Evolutionary conservation across 768 basidiomycete genomes (phyloP).

Genomic region (Pleurotus platypus): DNA sequence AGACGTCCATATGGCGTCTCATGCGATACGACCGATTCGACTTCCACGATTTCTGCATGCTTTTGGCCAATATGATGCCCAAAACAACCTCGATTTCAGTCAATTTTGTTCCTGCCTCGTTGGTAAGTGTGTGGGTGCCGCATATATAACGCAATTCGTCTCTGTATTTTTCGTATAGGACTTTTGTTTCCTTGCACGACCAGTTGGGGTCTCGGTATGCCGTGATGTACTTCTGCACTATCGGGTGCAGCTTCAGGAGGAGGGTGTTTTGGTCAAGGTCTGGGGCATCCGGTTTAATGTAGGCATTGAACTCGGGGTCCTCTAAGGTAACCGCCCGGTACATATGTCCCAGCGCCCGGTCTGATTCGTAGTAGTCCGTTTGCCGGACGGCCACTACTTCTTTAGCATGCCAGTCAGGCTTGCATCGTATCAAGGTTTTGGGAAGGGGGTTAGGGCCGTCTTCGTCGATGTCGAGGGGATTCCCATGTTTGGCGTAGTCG

Average conservation of each 20-base stretch:
- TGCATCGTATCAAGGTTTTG: conserved; percentile 53
- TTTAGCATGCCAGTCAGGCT: conserved; percentile 76
- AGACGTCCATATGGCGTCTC: conserved; percentile 48
- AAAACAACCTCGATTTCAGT: conserved; percentile 72
- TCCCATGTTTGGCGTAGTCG: conserved; percentile 79
- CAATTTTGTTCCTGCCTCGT: conserved; percentile 49
- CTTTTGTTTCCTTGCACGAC: conserved; percentile 23
- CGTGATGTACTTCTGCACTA: conserved; percentile 25
- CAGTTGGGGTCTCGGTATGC: conserved; percentile 19
- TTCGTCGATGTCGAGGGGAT: conserved; percentile 50
- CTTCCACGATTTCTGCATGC: conserved; percentile 58
- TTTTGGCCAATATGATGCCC: conserved; percentile 72
- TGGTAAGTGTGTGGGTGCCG: conserved; percentile 61
- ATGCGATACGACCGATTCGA: conserved; percentile 58
- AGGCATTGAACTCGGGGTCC: conserved; percentile 23
- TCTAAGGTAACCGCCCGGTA: conserved; percentile 59
- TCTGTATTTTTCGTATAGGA: conserved; percentile 48
- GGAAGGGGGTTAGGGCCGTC: conserved; percentile 36
- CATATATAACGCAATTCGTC: conserved; percentile 72
- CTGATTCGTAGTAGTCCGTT: conserved; percentile 70
- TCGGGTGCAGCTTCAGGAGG: conserved; percentile 20
- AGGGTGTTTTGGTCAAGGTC: conserved; percentile 20
- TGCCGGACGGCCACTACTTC: conserved; percentile 50
- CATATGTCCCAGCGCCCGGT: conserved; percentile 66
- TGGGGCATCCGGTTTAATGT: conserved; percentile 28